These are phyloP conservation scores for Acanthamoeba castellanii DNA, from an alignment of 208 protist genomes.

Conservation along the genomic window DNA sequence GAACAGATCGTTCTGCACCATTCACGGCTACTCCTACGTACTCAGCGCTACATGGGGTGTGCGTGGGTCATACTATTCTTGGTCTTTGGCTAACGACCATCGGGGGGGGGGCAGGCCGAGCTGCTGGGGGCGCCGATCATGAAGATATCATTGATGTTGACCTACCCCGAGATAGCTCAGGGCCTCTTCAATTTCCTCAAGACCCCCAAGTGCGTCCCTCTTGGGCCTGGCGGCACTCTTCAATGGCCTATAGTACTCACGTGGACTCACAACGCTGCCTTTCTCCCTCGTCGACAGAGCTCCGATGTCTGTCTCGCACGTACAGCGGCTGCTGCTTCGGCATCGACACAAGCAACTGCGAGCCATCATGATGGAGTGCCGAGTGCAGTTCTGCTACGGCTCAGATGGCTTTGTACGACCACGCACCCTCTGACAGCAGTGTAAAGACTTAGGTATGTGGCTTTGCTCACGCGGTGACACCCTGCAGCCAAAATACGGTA, in stretches of 20 bases:
- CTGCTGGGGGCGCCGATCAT: neutral
- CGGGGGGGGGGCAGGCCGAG: too few species aligned
- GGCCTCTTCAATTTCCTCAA: neutral
- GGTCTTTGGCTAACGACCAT: too few species aligned
- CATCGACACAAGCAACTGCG: neutral
- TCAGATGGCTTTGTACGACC: neutral
- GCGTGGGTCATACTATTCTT: neutral
- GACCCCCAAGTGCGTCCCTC: neutral
- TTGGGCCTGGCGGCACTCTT: neutral
- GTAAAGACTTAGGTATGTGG: too few species aligned
- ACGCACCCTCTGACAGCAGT: neutral
- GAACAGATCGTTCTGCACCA: neutral
- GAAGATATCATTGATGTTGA: neutral
- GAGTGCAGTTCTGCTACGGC: neutral
- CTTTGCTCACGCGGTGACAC: neutral
- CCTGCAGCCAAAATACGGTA: neutral
- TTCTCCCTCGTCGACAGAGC: neutral
- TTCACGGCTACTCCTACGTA: constrained; percentile 8
- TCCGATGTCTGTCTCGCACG: neutral
- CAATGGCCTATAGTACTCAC: neutral
- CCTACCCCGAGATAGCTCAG: neutral
- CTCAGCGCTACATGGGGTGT: neutral
- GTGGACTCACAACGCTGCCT: neutral
- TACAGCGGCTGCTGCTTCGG: neutral
- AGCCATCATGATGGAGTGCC: neutral